phyloP scores from a whole-genome alignment of 495 filamentous ascomycete species.

The Penicillium paradoxum region DNA sequence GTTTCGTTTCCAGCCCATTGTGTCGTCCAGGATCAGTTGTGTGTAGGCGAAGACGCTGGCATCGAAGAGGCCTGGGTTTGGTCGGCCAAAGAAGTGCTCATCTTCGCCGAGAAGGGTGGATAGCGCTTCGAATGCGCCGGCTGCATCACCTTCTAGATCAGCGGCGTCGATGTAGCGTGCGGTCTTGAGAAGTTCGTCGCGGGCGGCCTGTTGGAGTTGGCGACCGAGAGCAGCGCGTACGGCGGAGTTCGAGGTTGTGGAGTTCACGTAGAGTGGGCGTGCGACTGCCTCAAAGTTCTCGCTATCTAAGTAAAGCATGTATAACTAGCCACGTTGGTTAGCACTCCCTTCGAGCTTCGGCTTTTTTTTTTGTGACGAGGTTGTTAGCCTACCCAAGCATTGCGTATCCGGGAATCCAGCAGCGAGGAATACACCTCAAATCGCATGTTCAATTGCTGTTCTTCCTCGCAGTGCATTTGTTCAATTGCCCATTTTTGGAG shows the following conservation, averaged over 20 bases:
- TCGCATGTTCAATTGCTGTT: slow-evolving; percentile 53
- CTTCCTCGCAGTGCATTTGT: slow-evolving; percentile 42
- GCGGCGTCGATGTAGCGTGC: slow-evolving; percentile 55
- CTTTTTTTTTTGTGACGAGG: neutral
- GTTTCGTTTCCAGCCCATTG: slow-evolving; percentile 53
- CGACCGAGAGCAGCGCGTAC: slow-evolving; percentile 59
- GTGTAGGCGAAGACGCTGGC: slow-evolving; percentile 87
- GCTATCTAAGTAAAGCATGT: slow-evolving; percentile 69
- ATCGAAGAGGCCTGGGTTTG: slow-evolving; percentile 71
- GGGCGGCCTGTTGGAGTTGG: slow-evolving; percentile 66
- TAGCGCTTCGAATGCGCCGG: slow-evolving; percentile 69
- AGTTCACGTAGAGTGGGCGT: slow-evolving; percentile 61
- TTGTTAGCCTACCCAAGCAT: slow-evolving; percentile 65
- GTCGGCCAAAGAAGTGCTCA: slow-evolving; percentile 61
- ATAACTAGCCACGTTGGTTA: slow-evolving; percentile 49
- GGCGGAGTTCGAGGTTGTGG: slow-evolving; percentile 54
- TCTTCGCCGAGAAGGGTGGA: slow-evolving; percentile 61
- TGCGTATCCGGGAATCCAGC: slow-evolving; percentile 73
- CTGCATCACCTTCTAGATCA: slow-evolving; percentile 61
- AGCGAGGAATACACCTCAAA: slow-evolving; percentile 78
- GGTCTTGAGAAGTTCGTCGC: slow-evolving; percentile 63
- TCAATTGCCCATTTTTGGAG: slow-evolving; percentile 65
- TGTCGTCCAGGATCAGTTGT: slow-evolving; percentile 65
- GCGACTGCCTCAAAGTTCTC: slow-evolving; percentile 61
- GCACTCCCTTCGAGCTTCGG: neutral